Conservation (phyloP, 2,329 filamentous ascomycete species). For the Ascochyta viciae-villosae region DNA sequence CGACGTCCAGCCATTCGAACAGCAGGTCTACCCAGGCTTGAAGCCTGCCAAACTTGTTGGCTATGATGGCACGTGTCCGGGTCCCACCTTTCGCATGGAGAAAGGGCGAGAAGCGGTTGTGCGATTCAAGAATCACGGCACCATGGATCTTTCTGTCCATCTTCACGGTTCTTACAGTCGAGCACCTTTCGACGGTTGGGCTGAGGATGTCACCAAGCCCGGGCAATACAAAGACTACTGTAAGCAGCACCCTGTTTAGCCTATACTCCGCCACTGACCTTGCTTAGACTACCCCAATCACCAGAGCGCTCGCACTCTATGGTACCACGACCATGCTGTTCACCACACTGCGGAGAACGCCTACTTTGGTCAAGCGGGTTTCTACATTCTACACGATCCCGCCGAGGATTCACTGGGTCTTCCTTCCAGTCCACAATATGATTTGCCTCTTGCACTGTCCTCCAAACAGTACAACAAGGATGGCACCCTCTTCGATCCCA, state of each 20-base stretch:
- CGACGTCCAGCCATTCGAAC: constrained; percentile 52
- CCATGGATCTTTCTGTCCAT: constrained; percentile 59
- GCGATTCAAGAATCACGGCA: constrained; percentile 62
- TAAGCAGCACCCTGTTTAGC: constrained; percentile 13
- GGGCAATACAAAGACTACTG: constrained; percentile 60
- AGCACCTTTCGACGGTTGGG: constrained; percentile 62
- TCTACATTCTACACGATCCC: constrained; percentile 63
- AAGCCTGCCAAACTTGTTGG: constrained; percentile 55
- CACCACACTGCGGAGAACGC: constrained; percentile 62
- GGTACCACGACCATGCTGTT: constrained; percentile 60
- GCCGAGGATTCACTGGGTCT: constrained; percentile 59
- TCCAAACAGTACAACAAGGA: constrained; percentile 63
- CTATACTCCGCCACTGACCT: constrained; percentile 2
- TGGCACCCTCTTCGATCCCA: constrained; percentile 59
- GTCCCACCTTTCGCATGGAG: constrained; percentile 60
- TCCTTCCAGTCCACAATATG: constrained; percentile 59
- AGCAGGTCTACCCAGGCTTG: constrained; percentile 54
- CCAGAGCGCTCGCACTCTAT: constrained; percentile 61
- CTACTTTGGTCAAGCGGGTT: constrained; percentile 65
- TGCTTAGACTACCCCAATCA: constrained; percentile 61
- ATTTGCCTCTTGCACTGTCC: constrained; percentile 61
- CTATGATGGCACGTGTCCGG: constrained; percentile 64
- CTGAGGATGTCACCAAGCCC: constrained; percentile 58
- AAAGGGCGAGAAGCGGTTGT: constrained; percentile 61
- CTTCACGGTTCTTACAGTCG: constrained; percentile 61